Evolutionary conservation across 306 rosid species (phyloP).

Genomic region (Fragaria iinumae): DNA sequence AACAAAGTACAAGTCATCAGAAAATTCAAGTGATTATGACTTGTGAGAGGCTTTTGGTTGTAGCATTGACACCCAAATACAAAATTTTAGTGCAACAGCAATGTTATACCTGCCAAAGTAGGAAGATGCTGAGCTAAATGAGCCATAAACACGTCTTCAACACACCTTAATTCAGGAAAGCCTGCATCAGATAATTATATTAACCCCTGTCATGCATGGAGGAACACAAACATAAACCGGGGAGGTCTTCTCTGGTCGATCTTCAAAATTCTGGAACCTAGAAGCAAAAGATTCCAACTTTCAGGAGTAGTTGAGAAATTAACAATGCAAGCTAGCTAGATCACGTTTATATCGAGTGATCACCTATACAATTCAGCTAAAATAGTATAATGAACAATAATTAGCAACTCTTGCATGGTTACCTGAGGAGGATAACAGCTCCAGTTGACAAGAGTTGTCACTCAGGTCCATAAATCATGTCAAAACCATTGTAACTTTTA

Average conservation of each 20-base stretch:
- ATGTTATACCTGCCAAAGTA: not conserved
- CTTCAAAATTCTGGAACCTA: not conserved
- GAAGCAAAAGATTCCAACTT: not conserved
- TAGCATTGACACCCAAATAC: not conserved
- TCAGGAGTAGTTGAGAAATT: not conserved
- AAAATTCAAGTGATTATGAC: not conserved
- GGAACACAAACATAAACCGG: constrained; percentile 1
- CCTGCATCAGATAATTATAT: constrained; percentile 13
- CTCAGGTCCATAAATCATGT: too few species aligned
- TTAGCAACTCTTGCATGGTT: not conserved
- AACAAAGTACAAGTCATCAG: not conserved
- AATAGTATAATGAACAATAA: not conserved
- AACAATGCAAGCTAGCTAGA: not conserved
- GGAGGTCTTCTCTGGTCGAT: constrained; percentile 17
- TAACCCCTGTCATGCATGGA: constrained; percentile 8
- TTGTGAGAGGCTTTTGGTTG: constrained; percentile 11
- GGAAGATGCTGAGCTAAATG: not conserved
- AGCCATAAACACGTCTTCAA: not conserved
- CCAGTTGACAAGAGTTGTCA: too few species aligned
- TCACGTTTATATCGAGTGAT: not conserved
- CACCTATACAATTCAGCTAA: not conserved
- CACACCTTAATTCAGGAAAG: not conserved
- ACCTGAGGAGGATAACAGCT: not conserved
- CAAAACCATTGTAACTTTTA: too few species aligned
- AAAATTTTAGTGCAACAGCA: not conserved